Percentiles rank a stretch among this genome's conserved stretches.
Evolutionary conservation across 129 eudicot genomes (phyloP).

Genomic region (Tagetes erecta): DNA sequence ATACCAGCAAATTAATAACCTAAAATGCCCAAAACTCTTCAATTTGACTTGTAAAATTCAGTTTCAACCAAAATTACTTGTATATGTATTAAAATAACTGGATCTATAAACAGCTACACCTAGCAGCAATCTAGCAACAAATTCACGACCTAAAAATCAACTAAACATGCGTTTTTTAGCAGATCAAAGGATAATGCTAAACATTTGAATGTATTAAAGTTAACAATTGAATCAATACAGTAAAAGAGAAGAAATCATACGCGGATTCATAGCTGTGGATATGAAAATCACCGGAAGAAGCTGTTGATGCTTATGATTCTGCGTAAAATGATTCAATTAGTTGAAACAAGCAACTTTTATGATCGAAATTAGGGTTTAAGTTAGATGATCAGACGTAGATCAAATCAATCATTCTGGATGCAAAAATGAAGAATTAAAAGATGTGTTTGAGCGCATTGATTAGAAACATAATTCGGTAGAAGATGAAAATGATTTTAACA

Average conservation of each 20-base stretch:
- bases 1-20: neutral
- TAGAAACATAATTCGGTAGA: constrained; percentile 1
- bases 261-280: constrained; percentile 28
- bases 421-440: no score
- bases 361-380: neutral
- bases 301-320: constrained; percentile 24
- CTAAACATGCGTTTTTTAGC: neutral
- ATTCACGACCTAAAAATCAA: constrained; percentile 6
- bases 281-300: neutral
- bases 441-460: neutral
- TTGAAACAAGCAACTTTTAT: neutral
- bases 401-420: neutral
- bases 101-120: neutral
- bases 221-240: constrained; percentile 1
- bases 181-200: neutral
- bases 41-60: no score
- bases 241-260: constrained; percentile 18
- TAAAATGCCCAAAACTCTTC: no score
- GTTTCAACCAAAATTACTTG: no score
- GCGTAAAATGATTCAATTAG: constrained; percentile 9
- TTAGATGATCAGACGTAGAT: neutral
- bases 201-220: neutral
- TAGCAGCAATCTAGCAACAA: neutral
- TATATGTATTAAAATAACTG: no score
- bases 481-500: neutral